Evolutionary conservation across 2,329 filamentous ascomycete species (phyloP).

Genomic region (Rhinocladiella mackenziei): DNA sequence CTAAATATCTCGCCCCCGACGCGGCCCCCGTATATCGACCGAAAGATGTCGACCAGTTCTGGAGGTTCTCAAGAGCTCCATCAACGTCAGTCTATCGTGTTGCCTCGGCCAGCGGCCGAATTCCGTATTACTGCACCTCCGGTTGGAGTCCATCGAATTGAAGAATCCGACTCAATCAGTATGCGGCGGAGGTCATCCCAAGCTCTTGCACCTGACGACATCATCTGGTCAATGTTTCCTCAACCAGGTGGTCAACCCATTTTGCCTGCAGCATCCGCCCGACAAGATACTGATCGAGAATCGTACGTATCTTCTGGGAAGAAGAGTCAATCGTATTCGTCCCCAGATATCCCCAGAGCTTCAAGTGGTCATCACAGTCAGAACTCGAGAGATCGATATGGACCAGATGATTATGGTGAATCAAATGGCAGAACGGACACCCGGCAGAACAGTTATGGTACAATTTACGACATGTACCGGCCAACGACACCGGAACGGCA

Average conservation of each 20-base stretch:
- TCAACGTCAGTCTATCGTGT: conserved; percentile 3
- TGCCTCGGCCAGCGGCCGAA: not conserved
- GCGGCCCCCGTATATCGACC: conserved; percentile 6
- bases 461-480: conserved; percentile 23
- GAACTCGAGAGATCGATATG: conserved; percentile 18
- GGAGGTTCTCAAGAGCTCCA: conserved; percentile 11
- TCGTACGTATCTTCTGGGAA: conserved; percentile 5
- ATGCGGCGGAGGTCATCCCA: conserved; percentile 25
- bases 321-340: conserved; percentile 10
- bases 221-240: conserved; percentile 24
- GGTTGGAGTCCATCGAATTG: conserved; percentile 6
- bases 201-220: conserved; percentile 24
- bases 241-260: conserved; percentile 10
- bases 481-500: conserved; percentile 8
- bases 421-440: conserved; percentile 1
- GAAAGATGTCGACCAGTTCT: conserved; percentile 14
- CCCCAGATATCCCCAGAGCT: conserved; percentile 5
- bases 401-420: conserved; percentile 22
- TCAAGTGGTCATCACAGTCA: conserved; percentile 13
- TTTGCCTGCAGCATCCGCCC: not conserved
- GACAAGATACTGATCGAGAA: conserved; percentile 8
- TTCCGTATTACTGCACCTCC: conserved; percentile 3
- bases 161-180: conserved; percentile 18
- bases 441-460: conserved; percentile 16
- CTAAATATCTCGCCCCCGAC: conserved; percentile 8